Conservation (phyloP, 345 rosid genomes). For the Syzygium aromaticum region DNA sequence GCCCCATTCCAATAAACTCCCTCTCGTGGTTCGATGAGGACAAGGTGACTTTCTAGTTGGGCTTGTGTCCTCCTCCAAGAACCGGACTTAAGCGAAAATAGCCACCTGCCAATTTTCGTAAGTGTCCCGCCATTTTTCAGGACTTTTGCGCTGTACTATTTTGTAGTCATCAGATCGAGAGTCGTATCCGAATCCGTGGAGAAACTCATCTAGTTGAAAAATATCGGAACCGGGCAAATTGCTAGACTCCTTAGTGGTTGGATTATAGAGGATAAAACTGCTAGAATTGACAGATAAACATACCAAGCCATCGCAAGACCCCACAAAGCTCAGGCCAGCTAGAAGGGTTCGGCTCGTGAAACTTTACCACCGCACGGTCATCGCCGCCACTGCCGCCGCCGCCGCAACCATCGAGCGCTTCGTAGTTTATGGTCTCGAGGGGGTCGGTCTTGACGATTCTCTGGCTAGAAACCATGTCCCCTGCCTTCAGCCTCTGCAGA, state of each 20-base stretch:
- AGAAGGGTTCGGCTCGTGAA: not conserved
- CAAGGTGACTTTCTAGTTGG: not conserved
- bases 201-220: not conserved
- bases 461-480: not conserved
- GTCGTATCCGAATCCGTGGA: not conserved
- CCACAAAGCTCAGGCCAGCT: not conserved
- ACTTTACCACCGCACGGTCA: not conserved
- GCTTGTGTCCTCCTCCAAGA: slow-evolving; percentile 2
- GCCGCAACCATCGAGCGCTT: not conserved
- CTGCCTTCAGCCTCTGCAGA: not conserved
- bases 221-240: not conserved
- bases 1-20: slow-evolving; percentile 1
- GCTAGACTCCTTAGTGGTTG: not conserved
- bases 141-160: not conserved
- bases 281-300: not conserved
- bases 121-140: not conserved
- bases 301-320: slow-evolving; percentile 3
- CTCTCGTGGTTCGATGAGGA: no score
- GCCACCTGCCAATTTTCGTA: not conserved
- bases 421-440: not conserved
- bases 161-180: not conserved
- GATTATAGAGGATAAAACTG: not conserved
- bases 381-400: not conserved
- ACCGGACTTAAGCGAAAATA: not conserved
- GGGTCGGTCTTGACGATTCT: not conserved